Conservation (phyloP, 805 yeast genomes). For the Teunomyces lycoperdinae region DNA sequence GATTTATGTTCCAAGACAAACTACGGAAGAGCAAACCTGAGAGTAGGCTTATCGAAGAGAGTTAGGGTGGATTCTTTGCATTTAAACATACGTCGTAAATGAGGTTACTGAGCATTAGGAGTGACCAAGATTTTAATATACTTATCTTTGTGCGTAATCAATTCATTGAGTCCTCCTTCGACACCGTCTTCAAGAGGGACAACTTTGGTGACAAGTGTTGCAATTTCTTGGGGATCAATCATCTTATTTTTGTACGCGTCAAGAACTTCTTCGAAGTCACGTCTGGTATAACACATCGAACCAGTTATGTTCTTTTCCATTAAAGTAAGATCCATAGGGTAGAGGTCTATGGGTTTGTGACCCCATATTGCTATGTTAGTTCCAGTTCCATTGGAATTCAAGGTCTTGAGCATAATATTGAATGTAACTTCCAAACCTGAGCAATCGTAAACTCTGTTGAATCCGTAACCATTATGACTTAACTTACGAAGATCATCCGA, state of each 20-base stretch:
- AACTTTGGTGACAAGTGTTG: neutral
- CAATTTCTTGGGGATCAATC: conserved; percentile 4
- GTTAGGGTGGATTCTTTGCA: conserved; percentile 24
- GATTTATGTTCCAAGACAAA: conserved; percentile 10
- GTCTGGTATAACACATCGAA: conserved; percentile 4
- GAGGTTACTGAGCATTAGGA: neutral
- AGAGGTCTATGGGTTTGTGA: neutral
- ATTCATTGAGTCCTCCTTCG: neutral
- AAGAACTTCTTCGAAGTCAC: conserved; percentile 4
- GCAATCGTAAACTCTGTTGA: neutral
- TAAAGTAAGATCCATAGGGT: conserved; percentile 6
- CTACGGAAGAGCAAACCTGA: neutral
- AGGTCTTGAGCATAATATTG: neutral
- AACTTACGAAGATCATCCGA: neutral
- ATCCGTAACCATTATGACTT: neutral
- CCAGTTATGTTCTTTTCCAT: conserved; percentile 2
- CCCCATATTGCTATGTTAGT: conserved; percentile 6
- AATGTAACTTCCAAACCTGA: conserved; percentile 4
- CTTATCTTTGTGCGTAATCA: conserved; percentile 4
- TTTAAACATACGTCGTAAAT: conserved; percentile 3
- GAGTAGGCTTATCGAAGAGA: conserved; percentile 28
- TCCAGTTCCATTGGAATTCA: conserved; percentile 1
- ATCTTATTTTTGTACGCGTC: neutral
- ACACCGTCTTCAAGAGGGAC: conserved; percentile 1
- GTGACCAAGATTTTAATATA: conserved; percentile 3